These are phyloP conservation scores for Metarhizium sp. DNA, from an alignment of 2,329 filamentous ascomycete species.

Conservation along the genomic window DNA sequence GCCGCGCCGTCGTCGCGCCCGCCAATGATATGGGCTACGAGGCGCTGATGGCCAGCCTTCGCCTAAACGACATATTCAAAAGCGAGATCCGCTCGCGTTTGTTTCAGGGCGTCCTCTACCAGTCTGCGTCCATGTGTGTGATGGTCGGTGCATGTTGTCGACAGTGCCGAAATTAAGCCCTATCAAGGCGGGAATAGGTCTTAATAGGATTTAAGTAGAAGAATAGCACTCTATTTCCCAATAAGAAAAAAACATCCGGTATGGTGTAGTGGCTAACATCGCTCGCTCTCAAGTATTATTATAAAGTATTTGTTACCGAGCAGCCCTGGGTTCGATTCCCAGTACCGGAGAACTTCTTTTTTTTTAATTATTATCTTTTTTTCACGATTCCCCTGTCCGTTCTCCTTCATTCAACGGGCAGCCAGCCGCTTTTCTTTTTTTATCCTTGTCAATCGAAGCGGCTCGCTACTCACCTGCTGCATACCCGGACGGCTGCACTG, in stretches of 20 bases:
- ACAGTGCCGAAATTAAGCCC: no score
- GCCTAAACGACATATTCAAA: no score
- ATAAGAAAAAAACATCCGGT: constrained; percentile 19
- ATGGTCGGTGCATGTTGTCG: no score
- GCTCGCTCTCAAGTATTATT: constrained; percentile 20
- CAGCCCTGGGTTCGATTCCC: constrained; percentile 27
- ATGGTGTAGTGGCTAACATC: constrained; percentile 29
- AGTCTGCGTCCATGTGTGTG: no score
- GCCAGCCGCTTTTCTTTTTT: not conserved
- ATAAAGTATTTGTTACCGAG: constrained; percentile 11
- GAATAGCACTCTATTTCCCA: rapidly evolving
- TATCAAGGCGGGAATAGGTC: no score
- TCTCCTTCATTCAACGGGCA: no score
- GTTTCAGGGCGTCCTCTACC: no score
- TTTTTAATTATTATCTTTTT: constrained; percentile 1
- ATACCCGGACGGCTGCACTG: not conserved
- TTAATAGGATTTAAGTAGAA: no score
- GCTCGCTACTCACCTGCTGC: not conserved
- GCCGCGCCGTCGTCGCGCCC: no score
- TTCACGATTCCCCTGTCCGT: not conserved
- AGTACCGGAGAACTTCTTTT: constrained; percentile 17
- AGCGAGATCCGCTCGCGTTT: no score
- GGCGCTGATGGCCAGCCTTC: no score
- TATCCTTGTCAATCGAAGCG: not conserved
- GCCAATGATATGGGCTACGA: no score